Conservation (phyloP, 2,329 filamentous ascomycete species). For the Raffaelea deltoideospora region DNA sequence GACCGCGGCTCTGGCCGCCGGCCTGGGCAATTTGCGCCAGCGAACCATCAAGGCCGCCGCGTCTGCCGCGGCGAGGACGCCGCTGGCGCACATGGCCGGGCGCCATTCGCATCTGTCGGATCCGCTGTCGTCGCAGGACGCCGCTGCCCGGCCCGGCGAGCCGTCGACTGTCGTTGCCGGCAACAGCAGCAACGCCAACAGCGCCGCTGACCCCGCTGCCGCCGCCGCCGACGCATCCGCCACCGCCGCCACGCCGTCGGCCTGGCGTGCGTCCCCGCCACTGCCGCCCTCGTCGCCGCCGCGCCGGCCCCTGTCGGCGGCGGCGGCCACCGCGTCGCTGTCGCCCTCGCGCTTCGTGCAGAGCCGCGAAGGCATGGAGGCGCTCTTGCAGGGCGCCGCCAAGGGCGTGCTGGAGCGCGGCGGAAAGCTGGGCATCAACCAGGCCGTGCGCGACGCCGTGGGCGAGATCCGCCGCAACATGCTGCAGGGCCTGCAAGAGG, state of each 20-base stretch:
- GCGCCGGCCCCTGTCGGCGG: too few species aligned
- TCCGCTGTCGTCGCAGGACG: too few species aligned
- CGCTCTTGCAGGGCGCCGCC: slow-evolving; percentile 60
- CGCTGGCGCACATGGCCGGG: too few species aligned
- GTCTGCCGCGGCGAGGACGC: too few species aligned
- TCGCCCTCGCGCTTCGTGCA: slow-evolving; percentile 34
- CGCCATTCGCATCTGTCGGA: too few species aligned
- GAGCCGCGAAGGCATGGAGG: slow-evolving; percentile 47
- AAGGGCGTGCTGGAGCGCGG: slow-evolving; percentile 58
- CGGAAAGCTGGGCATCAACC: slow-evolving; percentile 66
- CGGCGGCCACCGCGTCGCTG: slow-evolving; percentile 7
- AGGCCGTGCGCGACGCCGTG: slow-evolving; percentile 66
- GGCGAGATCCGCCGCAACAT: slow-evolving; percentile 68
- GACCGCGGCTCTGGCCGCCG: slow-evolving; percentile 4
- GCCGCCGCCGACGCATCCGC: too few species aligned
- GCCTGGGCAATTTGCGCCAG: slow-evolving; percentile 22
- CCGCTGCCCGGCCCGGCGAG: slow-evolving; percentile 19
- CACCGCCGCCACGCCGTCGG: too few species aligned
- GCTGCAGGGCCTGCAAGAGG: slow-evolving; percentile 49
- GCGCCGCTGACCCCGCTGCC: background rate
- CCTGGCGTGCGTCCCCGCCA: too few species aligned
- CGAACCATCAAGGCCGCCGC: slow-evolving; percentile 20
- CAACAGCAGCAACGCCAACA: background rate
- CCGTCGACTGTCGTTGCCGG: background rate
- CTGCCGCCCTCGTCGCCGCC: too few species aligned